A percentile compares a stretch with the other conserved stretches of the same genome.
Conservation (phyloP, 2,329 filamentous ascomycete species). For the Penicillium occitanis region DNA sequence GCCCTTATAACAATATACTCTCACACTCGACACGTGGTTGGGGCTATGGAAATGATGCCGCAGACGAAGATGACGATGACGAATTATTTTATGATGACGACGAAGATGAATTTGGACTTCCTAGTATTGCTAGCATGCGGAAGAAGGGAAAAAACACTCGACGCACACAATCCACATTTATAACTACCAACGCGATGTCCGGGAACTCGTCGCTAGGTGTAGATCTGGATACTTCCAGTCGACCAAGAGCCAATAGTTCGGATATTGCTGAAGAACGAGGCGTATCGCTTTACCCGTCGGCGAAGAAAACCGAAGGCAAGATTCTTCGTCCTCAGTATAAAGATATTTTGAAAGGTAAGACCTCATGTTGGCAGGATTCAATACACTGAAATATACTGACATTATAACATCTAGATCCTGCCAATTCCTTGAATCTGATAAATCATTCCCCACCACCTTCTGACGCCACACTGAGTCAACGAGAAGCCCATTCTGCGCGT, state of each 20-base stretch:
- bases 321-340: slow-evolving; percentile 97
- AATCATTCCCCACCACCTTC: slow-evolving; percentile 74
- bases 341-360: slow-evolving; percentile 74
- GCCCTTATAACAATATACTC: slow-evolving; percentile 77
- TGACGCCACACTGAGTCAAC: slow-evolving; percentile 76
- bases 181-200: slow-evolving; percentile 21
- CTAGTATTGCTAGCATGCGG: slow-evolving; percentile 88
- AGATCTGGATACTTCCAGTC: slow-evolving; percentile 36
- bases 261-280: slow-evolving; percentile 93
- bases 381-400: slow-evolving; percentile 6
- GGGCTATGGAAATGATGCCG: slow-evolving; percentile 68
- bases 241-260: slow-evolving; percentile 76
- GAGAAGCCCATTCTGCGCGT: slow-evolving; percentile 79
- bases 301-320: slow-evolving; percentile 89
- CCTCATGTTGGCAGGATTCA: background rate
- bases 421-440: slow-evolving; percentile 92
- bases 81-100: slow-evolving; percentile 81
- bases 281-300: slow-evolving; percentile 76
- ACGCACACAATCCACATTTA: slow-evolving; percentile 45
- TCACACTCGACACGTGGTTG: slow-evolving; percentile 81
- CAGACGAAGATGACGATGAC: slow-evolving; percentile 64
- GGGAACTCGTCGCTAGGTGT: slow-evolving; percentile 26
- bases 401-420: slow-evolving; percentile 59
- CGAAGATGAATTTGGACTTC: slow-evolving; percentile 92
- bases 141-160: slow-evolving; percentile 58